These are phyloP conservation scores for Brassica hybrid DNA, from an alignment of 441 rosid genomes.

Conservation along the genomic window DNA sequence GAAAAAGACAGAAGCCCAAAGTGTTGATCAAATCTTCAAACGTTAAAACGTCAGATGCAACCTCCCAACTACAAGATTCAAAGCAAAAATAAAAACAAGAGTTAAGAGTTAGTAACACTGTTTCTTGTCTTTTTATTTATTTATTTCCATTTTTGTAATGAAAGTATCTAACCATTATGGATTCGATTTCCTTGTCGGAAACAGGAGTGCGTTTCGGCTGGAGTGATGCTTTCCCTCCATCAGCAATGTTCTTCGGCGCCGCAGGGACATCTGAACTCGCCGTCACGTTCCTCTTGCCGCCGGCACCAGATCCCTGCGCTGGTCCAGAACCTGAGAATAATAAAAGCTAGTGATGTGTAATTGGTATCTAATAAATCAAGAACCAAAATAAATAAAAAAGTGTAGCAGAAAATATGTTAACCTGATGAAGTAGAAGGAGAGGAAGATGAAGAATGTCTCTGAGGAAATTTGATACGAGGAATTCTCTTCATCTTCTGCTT, in stretches of 20 bases:
- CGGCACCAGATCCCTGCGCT: constrained; percentile 35
- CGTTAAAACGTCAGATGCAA: constrained; percentile 7
- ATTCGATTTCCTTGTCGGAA: constrained; percentile 79
- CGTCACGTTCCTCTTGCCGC: constrained; percentile 35
- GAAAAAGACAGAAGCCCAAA: constrained; percentile 17
- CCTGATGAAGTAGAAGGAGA: constrained; percentile 43
- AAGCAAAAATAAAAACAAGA: neutral
- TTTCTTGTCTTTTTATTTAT: neutral
- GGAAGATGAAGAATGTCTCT: constrained; percentile 61
- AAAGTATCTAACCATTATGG: constrained; percentile 59
- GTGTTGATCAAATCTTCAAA: constrained; percentile 2
- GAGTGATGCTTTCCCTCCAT: constrained; percentile 87
- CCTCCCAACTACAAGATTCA: constrained; percentile 37
- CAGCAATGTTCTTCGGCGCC: constrained; percentile 61
- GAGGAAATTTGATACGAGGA: constrained; percentile 76
- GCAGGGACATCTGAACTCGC: constrained; percentile 73
- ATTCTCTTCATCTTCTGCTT: constrained; percentile 61
- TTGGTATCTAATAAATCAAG: constrained; percentile 2
- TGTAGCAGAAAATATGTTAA: constrained; percentile 19
- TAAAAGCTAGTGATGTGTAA: neutral
- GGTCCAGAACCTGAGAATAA: constrained; percentile 43
- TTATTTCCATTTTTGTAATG: neutral
- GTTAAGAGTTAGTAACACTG: neutral
- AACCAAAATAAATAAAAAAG: neutral
- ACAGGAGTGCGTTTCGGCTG: constrained; percentile 92